Evolutionary conservation across 2,329 filamentous ascomycete genomes (phyloP).

Genomic region (Pseudocercospora vitis): DNA sequence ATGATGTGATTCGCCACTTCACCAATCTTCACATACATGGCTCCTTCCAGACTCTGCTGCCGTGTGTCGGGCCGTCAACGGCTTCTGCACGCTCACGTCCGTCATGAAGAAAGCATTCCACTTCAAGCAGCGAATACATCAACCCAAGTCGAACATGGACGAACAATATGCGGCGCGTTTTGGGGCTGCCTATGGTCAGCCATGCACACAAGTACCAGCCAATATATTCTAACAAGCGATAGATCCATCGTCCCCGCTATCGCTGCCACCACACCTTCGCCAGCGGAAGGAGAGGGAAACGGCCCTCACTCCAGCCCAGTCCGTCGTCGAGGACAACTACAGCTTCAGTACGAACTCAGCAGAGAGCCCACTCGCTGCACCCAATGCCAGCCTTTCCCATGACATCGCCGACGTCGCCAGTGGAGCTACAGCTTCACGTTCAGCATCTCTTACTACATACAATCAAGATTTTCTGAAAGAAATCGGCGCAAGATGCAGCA

Average conservation of each 20-base stretch:
- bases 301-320: background rate
- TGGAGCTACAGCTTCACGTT: background rate
- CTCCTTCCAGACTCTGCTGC: background rate
- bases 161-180: background rate
- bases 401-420: too few species aligned
- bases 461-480: background rate
- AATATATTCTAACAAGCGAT: background rate
- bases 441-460: background rate
- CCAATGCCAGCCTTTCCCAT: too few species aligned
- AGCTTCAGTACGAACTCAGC: too few species aligned
- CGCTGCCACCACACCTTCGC: background rate
- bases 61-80: background rate
- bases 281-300: background rate
- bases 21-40: conserved; percentile 2
- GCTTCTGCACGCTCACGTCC: too few species aligned
- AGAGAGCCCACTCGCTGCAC: too few species aligned
- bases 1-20: background rate
- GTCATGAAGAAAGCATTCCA: too few species aligned
- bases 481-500: conserved; percentile 25
- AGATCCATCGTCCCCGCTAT: background rate
- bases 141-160: background rate
- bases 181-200: conserved; percentile 1
- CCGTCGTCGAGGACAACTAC: background rate
- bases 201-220: background rate
- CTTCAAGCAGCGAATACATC: background rate